A percentile compares a stretch with the other conserved stretches of the same genome.
These are phyloP conservation scores for Medicago arabica DNA, from an alignment of 306 rosid genomes.

Conservation along the genomic window DNA sequence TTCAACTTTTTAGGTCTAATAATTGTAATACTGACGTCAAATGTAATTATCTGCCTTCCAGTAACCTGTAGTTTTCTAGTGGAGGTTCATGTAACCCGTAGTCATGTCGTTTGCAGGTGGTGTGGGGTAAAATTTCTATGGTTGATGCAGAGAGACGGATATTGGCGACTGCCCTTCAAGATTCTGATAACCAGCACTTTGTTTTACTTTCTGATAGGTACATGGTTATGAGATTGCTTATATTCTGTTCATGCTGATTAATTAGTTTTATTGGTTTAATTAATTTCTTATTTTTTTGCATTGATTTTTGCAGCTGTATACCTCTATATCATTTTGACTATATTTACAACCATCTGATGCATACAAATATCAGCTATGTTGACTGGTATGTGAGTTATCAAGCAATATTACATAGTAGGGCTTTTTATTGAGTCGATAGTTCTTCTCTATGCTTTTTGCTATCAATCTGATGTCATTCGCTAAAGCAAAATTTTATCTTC, in stretches of 20 bases:
- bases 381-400: constrained; percentile 70
- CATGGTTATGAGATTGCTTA: constrained; percentile 36
- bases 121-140: constrained; percentile 99
- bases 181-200: constrained; percentile 90
- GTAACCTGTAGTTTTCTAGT: constrained; percentile 13
- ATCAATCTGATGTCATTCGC: constrained; percentile 30
- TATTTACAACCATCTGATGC: constrained; percentile 77
- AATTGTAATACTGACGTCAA: constrained; percentile 24
- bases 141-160: constrained; percentile 97
- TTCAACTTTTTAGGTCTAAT: constrained; percentile 14
- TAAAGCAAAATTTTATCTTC: constrained; percentile 30
- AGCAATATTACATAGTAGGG: constrained; percentile 9
- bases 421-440: constrained; percentile 22
- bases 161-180: constrained; percentile 86
- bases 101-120: constrained; percentile 69
- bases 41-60: constrained; percentile 33
- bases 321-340: constrained; percentile 84
- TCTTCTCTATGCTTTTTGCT: constrained; percentile 35
- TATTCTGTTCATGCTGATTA: constrained; percentile 30
- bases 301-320: constrained; percentile 81
- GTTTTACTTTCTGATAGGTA: constrained; percentile 97
- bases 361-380: constrained; percentile 90
- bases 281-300: constrained; percentile 40
- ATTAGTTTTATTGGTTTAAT: constrained; percentile 42
- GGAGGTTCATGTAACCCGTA: constrained; percentile 37